phyloP scores from a whole-genome alignment of 2,329 filamentous ascomycete species.

The Cyphellophora attinorum region DNA sequence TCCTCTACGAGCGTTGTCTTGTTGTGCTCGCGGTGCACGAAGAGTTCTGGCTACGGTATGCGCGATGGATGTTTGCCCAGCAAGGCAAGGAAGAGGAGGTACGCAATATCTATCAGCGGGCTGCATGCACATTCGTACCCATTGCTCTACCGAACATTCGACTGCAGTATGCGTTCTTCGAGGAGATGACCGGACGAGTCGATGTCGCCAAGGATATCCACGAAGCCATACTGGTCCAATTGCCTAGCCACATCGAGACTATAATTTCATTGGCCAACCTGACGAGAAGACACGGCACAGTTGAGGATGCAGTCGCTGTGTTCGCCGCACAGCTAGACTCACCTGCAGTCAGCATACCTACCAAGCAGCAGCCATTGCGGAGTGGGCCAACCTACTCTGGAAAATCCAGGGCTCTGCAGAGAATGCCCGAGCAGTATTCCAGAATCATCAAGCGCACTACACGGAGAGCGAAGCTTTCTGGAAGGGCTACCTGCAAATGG shows the following conservation, averaged over 20 bases:
- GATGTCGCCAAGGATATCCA: slow-evolving; percentile 80
- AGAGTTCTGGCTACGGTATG: slow-evolving; percentile 97
- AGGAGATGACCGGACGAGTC: slow-evolving; percentile 70
- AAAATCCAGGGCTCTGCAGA: slow-evolving; percentile 72
- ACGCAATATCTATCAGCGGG: slow-evolving; percentile 82
- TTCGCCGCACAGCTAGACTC: slow-evolving; percentile 74
- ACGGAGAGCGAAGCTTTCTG: slow-evolving; percentile 81
- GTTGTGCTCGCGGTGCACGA: slow-evolving; percentile 92
- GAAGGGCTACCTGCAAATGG: slow-evolving; percentile 80
- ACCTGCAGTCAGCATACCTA: slow-evolving; percentile 60
- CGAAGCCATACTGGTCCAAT: slow-evolving; percentile 61
- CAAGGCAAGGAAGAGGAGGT: slow-evolving; percentile 77
- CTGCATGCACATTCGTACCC: slow-evolving; percentile 74
- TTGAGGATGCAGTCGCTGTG: slow-evolving; percentile 75
- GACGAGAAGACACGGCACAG: slow-evolving; percentile 69
- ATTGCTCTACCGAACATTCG: slow-evolving; percentile 76
- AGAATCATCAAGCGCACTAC: slow-evolving; percentile 74
- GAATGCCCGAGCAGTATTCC: slow-evolving; percentile 74
- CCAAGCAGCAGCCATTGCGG: slow-evolving; percentile 80
- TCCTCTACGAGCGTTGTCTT: slow-evolving; percentile 87
- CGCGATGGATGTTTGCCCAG: slow-evolving; percentile 82
- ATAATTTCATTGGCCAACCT: slow-evolving; percentile 83
- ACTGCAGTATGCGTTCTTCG: slow-evolving; percentile 87
- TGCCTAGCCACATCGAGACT: slow-evolving; percentile 78
- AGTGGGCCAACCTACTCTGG: slow-evolving; percentile 82